Base-by-base conservation (phyloP, 2,329 filamentous ascomycete genomes). In the Neonectria ditissima region DNA sequence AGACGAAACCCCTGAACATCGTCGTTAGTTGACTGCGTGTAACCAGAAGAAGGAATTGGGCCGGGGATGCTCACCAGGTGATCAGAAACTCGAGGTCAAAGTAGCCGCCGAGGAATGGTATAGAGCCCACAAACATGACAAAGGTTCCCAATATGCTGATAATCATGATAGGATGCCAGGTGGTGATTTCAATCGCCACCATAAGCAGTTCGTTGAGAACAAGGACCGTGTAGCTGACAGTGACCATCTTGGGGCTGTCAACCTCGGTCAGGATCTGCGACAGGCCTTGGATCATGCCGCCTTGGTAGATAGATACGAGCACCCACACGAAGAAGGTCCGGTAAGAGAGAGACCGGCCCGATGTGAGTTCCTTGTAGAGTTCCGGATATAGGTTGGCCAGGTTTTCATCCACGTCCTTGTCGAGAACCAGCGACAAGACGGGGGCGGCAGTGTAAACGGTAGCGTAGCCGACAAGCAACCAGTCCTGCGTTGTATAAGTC, bases 271-370 rank as follows among this genome's bases (percentile, higher is more conserved):
- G 86, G 16, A 99, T 84, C 78, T 99, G 94, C 1, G 92, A 91
- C 13, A 97, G 86, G n/a, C 95, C 94, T 80, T 99, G 95, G 73
- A 99, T 98, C 76, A 98, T 91, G 68, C 92, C 88, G 54, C 96
- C 96, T 78, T 99, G 96, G 80, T 99, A 99, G 69, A 99, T 89
- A 39, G 92, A 97, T 11, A 99, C 93, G 16, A 94, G 85, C 6
- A 98, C 93, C 97, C 97, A 99, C 66, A 95, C 89, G 81, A 97
- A 97, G 81, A 99, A 99, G 11, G 94, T 97, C 58, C 91, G 89
- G 80, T 98, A 98, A 55, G 91, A 94, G 18, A 99, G 86, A 5
- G 91, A 94, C 14, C 92, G 90, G 10, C 95, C 95, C 0, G 89
- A 88, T 0, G 95, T 97, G n/a, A 99, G 85, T 77, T 99, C 97